Evolutionary conservation across 345 rosid species (phyloP).

Genomic region (Salix purpurea): DNA sequence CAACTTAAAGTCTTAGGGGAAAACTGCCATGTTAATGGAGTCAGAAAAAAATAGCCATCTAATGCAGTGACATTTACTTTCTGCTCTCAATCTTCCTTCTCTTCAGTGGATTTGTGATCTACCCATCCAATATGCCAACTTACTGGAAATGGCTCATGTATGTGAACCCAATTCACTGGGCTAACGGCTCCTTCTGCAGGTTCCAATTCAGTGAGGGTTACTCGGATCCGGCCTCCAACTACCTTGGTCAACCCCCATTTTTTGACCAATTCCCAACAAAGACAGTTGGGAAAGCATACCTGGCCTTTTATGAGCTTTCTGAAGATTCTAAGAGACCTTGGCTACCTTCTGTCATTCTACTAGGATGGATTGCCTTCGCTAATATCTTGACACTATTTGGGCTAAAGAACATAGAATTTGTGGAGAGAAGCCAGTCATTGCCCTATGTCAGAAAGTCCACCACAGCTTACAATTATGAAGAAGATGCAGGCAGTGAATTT

Average conservation of each 20-base stretch:
- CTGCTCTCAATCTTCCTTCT: slow-evolving; percentile 30
- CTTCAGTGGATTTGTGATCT: slow-evolving; percentile 30
- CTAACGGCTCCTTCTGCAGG: slow-evolving; percentile 30
- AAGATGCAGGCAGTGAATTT: slow-evolving; percentile 8
- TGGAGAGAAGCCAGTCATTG: slow-evolving; percentile 22
- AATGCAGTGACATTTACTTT: neutral
- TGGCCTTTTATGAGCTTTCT: slow-evolving; percentile 24
- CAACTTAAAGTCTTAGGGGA: no score
- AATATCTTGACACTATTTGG: slow-evolving; percentile 25
- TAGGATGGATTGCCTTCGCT: slow-evolving; percentile 23
- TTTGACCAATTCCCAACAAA: slow-evolving; percentile 29
- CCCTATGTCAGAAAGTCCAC: slow-evolving; percentile 14
- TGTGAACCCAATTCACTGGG: slow-evolving; percentile 30
- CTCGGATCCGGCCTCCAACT: slow-evolving; percentile 20
- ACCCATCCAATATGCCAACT: slow-evolving; percentile 25
- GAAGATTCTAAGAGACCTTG: slow-evolving; percentile 21
- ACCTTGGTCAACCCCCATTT: slow-evolving; percentile 22
- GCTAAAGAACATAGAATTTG: slow-evolving; percentile 26
- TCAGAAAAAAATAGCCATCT: no score
- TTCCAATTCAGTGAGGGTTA: slow-evolving; percentile 24
- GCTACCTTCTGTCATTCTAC: slow-evolving; percentile 22
- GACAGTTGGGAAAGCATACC: slow-evolving; percentile 32
- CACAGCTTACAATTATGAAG: neutral
- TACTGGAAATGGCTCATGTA: slow-evolving; percentile 33
- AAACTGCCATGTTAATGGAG: no score